Base-by-base conservation (phyloP, 139 green algal genomes). In the Auxenochlorella pyrenoidosa region DNA sequence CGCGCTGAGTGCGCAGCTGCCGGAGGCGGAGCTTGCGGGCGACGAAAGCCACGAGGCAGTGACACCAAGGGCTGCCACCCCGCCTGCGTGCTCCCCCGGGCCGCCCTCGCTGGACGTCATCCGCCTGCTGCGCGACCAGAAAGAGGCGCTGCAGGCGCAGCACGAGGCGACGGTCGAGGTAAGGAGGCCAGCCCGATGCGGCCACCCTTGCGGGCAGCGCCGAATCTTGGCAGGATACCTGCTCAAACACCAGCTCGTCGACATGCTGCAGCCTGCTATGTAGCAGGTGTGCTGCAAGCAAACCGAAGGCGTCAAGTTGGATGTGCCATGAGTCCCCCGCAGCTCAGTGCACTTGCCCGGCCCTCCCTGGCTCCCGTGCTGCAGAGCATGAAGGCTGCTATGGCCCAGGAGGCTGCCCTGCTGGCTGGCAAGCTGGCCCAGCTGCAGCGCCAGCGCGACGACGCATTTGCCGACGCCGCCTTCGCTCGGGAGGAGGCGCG, bases 61-160 rank as follows among this genome's bases (percentile, higher is more conserved):
- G 21, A 41, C 34, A 4, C 34, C 66, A 16, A 38, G 40, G 30
- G 32, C 66, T 38, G 66, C 21, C n/a, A 38, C 66, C n/a, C 30
- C 66, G 30, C 66, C 66, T 78, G n/a, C 71, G 5, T 4, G n/a
- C 38, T 44, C n/a, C 38, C 12, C n/a, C n/a, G n/a, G n/a, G 71
- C 71, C 71, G 3, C 75, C 75, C 24, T 80, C 75, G 4, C 22
- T 80, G 26, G 78, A 84, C 16, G 24, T 76, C 5, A 28, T 40
- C 38, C 38, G 40, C 34, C n/a, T 87, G 68, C 65, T 86, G 82
- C 68, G 68, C 13, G 82, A 81, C 82, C 82, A 81, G 70, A 51
- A 68, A n/a, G 68, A 87, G 38, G 68, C 70, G 26, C 36, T 87
- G n/a, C 54, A 40, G 68, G 82, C 82, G 32, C 82, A 87, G 47